Percentiles rank a stretch among this genome's conserved stretches.
These are phyloP conservation scores for Lactarius indigo DNA, from an alignment of 768 basidiomycete species.

Conservation along the genomic window DNA sequence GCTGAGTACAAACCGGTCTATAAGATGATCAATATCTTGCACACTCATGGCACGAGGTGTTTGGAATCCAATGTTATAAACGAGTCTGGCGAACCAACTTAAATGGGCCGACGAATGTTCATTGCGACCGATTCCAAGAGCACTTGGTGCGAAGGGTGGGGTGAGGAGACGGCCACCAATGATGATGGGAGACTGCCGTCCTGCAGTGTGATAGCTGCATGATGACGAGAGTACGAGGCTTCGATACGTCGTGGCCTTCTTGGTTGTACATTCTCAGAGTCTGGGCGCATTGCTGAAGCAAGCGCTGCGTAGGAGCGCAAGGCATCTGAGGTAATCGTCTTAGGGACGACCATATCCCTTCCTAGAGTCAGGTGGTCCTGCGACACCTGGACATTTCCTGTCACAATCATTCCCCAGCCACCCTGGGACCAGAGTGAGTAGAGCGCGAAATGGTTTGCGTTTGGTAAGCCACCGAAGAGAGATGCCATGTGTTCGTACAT, in stretches of 20 bases:
- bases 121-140: conserved; percentile 45
- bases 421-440: conserved; percentile 74
- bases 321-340: conserved; percentile 38
- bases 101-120: neutral
- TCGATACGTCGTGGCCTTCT: neutral
- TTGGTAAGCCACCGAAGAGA: conserved; percentile 69
- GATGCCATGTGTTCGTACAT: conserved; percentile 81
- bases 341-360: conserved; percentile 64
- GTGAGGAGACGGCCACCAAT: conserved; percentile 61
- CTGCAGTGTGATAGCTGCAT: conserved; percentile 82
- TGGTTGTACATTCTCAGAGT: neutral
- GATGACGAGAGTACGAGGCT: conserved; percentile 35
- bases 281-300: conserved; percentile 48
- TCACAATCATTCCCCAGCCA: conserved; percentile 85
- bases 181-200: conserved; percentile 77
- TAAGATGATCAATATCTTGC: conserved; percentile 56
- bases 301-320: conserved; percentile 50
- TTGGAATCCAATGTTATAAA: conserved; percentile 57
- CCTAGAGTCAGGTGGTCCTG: conserved; percentile 63
- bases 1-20: conserved; percentile 62
- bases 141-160: conserved; percentile 68
- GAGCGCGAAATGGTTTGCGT: conserved; percentile 54
- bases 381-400: conserved; percentile 79
- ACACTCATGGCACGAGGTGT: conserved; percentile 56
- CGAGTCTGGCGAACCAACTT: conserved; percentile 33